These are phyloP conservation scores for Aspergillus funiculosus DNA, from an alignment of 495 filamentous ascomycete genomes.

Conservation along the genomic window DNA sequence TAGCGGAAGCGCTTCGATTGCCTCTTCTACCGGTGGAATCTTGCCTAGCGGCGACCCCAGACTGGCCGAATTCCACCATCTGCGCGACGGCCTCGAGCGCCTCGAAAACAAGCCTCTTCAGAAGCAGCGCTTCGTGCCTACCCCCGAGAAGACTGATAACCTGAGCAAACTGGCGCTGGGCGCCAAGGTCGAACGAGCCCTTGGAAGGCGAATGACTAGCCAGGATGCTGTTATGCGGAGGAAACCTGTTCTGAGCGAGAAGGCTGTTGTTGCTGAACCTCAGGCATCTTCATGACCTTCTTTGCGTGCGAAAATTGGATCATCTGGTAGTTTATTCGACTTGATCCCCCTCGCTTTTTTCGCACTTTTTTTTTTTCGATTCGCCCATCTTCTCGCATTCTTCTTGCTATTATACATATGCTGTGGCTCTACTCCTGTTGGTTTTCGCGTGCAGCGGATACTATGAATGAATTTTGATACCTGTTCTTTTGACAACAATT, in stretches of 20 bases:
- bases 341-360: conserved; percentile 2
- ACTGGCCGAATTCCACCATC: conserved; percentile 68
- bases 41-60: conserved; percentile 53
- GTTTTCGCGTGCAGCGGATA: conserved; percentile 10
- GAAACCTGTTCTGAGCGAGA: conserved; percentile 47
- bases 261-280: conserved; percentile 31
- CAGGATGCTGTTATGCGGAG: conserved; percentile 84
- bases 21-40: conserved; percentile 60
- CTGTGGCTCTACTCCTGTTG: background rate
- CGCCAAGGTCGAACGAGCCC: conserved; percentile 89
- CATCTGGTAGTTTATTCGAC: background rate
- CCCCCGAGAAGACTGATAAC: conserved; percentile 74
- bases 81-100: conserved; percentile 77
- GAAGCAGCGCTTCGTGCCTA: conserved; percentile 79
- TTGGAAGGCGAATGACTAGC: conserved; percentile 79
- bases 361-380: background rate
- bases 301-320: background rate
- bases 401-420: conserved; percentile 15
- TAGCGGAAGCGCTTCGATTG: conserved; percentile 66
- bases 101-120: conserved; percentile 85
- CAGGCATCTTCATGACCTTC: conserved; percentile 15
- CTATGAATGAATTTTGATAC: conserved; percentile 15
- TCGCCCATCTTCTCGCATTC: background rate
- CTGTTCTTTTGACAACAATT: conserved; percentile 15
- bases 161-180: conserved; percentile 85